Percentiles rank a stretch among this genome's conserved stretches.
Evolutionary conservation across 345 rosid genomes (phyloP).

Genomic region (Populus deltoides): DNA sequence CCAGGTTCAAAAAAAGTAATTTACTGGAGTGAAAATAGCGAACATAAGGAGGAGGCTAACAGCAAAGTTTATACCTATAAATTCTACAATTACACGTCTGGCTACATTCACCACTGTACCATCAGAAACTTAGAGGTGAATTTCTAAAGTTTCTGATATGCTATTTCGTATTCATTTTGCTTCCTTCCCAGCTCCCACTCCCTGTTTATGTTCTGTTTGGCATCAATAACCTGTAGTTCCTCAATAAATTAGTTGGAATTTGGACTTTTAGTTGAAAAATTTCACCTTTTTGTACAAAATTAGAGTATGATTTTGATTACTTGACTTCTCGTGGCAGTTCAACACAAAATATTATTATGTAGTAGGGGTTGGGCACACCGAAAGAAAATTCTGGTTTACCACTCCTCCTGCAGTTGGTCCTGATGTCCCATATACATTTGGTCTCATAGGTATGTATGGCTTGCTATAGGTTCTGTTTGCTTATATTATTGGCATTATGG

Average conservation of each 20-base stretch:
- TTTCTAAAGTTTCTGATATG: background rate
- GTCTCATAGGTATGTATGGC: conserved; percentile 51
- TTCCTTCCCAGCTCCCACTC: background rate
- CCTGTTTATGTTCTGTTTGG: background rate
- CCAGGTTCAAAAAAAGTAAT: conserved; percentile 57
- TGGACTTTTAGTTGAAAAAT: background rate
- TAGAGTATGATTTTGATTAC: background rate
- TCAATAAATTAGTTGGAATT: background rate
- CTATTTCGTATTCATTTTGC: background rate
- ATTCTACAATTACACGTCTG: conserved; percentile 66
- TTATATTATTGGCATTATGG: background rate
- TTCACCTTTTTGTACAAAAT: background rate
- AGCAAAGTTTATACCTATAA: conserved; percentile 54
- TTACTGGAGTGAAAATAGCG: conserved; percentile 62
- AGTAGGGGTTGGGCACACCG: conserved; percentile 45
- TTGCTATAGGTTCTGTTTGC: background rate
- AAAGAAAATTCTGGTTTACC: conserved; percentile 40
- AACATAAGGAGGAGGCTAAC: conserved; percentile 37
- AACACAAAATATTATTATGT: conserved; percentile 52
- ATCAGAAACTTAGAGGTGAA: conserved; percentile 63
- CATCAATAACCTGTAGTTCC: background rate
- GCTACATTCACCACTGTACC: conserved; percentile 79
- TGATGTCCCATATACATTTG: conserved; percentile 64
- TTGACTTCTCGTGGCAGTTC: conserved; percentile 22
- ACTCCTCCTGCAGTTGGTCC: conserved; percentile 67